These are phyloP conservation scores for Aspergillus versicolor DNA, from an alignment of 2,329 filamentous ascomycete species.

Conservation along the genomic window DNA sequence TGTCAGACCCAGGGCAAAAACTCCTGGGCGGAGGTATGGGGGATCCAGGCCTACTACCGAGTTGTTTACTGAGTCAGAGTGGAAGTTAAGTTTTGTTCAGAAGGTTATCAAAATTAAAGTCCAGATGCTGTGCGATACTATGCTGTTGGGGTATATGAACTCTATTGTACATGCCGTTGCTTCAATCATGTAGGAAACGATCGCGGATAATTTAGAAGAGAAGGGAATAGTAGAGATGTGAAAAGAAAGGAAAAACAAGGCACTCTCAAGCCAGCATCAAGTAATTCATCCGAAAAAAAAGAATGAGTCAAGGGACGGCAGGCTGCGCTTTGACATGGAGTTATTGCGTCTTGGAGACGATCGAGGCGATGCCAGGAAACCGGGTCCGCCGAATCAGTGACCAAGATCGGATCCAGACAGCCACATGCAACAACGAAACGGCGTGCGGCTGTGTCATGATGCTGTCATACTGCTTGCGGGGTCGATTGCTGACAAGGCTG, in stretches of 20 bases:
- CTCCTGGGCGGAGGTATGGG: neutral
- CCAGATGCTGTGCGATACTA: slow-evolving; percentile 18
- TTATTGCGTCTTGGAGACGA: slow-evolving; percentile 2
- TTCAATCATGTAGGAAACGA: slow-evolving; percentile 21
- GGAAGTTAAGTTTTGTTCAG: slow-evolving; percentile 3
- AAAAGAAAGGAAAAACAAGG: neutral
- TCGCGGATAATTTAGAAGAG: slow-evolving; percentile 1
- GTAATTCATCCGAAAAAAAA: slow-evolving; percentile 7
- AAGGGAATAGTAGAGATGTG: neutral
- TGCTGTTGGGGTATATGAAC: slow-evolving; percentile 39
- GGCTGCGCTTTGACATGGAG: slow-evolving; percentile 13
- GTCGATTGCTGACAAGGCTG: slow-evolving; percentile 16
- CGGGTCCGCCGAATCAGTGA: slow-evolving; percentile 1
- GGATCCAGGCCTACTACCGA: no score
- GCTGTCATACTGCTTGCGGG: slow-evolving; percentile 18
- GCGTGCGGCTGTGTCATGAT: slow-evolving; percentile 12
- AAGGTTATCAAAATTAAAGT: slow-evolving; percentile 10
- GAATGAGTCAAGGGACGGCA: slow-evolving; percentile 8
- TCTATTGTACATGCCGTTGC: slow-evolving; percentile 39
- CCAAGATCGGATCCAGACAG: slow-evolving; percentile 4
- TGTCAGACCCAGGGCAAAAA: neutral
- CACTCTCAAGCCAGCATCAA: slow-evolving; percentile 8
- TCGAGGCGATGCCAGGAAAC: neutral
- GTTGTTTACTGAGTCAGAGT: neutral
- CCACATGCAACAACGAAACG: slow-evolving; percentile 13